A percentile compares a stretch with the other conserved stretches of the same genome.
Evolutionary conservation across 1,139 yeast species (phyloP).

Genomic region (Suzukiozyma palmioleophila): DNA sequence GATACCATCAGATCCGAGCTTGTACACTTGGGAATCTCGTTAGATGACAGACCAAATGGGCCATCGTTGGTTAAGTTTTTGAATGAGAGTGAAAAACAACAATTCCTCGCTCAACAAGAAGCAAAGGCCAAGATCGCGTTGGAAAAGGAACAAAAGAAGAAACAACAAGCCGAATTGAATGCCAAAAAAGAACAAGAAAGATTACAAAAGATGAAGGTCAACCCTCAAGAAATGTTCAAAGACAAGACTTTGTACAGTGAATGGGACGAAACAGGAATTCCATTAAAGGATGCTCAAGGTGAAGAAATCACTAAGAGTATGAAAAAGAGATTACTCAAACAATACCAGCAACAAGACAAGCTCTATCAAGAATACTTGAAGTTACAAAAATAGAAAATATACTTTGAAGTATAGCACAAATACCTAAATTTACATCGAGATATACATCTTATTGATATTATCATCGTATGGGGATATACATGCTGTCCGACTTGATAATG

Average conservation of each 20-base stretch:
- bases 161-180: constrained; percentile 34
- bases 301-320: constrained; percentile 86
- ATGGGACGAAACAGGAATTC: constrained; percentile 87
- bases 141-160: constrained; percentile 39
- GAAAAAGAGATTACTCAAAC: constrained; percentile 75
- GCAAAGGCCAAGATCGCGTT: constrained; percentile 49
- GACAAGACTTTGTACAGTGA: constrained; percentile 52
- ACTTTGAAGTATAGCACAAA: too few species aligned
- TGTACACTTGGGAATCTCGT: constrained; percentile 69
- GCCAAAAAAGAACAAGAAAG: constrained; percentile 65
- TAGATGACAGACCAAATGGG: constrained; percentile 84
- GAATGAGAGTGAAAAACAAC: constrained; percentile 62
- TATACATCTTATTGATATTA: too few species aligned
- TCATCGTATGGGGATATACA: too few species aligned
- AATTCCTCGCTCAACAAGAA: constrained; percentile 56
- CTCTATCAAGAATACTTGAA: constrained; percentile 62
- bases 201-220: constrained; percentile 61
- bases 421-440: too few species aligned
- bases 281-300: constrained; percentile 72
- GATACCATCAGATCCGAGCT: constrained; percentile 50
- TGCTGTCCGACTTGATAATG: too few species aligned
- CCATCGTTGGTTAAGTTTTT: constrained; percentile 80
- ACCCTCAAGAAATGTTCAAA: constrained; percentile 72
- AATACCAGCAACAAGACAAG: constrained; percentile 75
- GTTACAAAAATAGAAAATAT: constrained; percentile 1